Evolutionary conservation across 768 basidiomycete species (phyloP).

Genomic region (Chiua virens): DNA sequence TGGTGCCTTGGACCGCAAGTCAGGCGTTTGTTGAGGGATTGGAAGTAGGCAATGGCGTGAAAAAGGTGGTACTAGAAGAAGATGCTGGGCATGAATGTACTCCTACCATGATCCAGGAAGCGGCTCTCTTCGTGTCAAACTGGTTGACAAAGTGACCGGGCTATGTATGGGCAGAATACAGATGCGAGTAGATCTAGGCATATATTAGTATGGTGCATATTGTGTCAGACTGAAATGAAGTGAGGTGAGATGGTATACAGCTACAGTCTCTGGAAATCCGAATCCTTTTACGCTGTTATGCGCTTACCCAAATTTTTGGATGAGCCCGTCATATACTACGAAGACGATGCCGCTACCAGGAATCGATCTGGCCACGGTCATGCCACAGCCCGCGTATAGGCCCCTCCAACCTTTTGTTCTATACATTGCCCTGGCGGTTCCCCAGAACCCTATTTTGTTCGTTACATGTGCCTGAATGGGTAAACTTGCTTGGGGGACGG

Average conservation of each 20-base stretch:
- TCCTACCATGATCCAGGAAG: conserved; percentile 54
- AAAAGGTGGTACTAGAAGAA: conserved; percentile 53
- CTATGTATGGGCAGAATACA: neutral
- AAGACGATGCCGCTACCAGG: conserved; percentile 91
- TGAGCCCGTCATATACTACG: conserved; percentile 79
- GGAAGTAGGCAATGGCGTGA: conserved; percentile 56
- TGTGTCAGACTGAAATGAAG: neutral
- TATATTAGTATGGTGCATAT: neutral
- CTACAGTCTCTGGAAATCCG: neutral
- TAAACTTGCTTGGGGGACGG: conserved; percentile 39
- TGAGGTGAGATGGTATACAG: neutral
- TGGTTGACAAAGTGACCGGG: conserved; percentile 23
- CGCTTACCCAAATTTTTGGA: conserved; percentile 39
- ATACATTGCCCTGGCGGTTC: conserved; percentile 71
- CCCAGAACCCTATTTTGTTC: conserved; percentile 45
- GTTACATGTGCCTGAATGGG: conserved; percentile 10
- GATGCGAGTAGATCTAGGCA: neutral
- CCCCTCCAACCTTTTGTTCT: conserved; percentile 70
- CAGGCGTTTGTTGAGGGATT: conserved; percentile 55
- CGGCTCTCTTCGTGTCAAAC: conserved; percentile 30
- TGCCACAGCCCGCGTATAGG: conserved; percentile 85
- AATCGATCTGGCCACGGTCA: conserved; percentile 78
- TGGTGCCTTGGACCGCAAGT: conserved; percentile 68
- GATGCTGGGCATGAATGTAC: conserved; percentile 66
- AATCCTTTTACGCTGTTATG: neutral